Evolutionary conservation across 352 stramenopile genomes (phyloP), one percentile per base, ranked within the genome.

Genomic region (Globisporangium alternatum): DNA sequence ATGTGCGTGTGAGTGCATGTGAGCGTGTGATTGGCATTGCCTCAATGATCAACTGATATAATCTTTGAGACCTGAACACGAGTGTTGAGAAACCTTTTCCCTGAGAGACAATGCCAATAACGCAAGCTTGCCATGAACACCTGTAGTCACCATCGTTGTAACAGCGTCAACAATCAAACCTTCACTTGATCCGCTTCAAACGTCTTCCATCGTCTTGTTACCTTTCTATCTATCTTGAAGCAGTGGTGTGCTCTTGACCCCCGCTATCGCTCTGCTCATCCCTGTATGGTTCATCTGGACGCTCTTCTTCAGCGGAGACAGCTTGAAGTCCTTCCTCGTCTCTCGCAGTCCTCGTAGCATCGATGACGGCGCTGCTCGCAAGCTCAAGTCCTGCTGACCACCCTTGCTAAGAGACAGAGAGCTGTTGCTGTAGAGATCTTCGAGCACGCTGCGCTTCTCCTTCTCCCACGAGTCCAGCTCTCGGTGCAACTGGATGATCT

Each of bases 41-140:
- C 76, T 85, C 81, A 71, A 86, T 90, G 81, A 90, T 90, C 76
- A 81, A 88, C 76, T 89, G 79, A 88, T 82, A 83, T 90, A 90
- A 90, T 90, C 81, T 90, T 90, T 90, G 81, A 90, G 81, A 90
- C 77, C 81, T 90, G 79, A 90, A 81, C 60, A 57, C 35, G 57
- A 56, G 62, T 84, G 81, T 85, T 81, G 81, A 85, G 68, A 88
- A 84, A 67, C 60, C 70, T 59, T 64, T 78, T 68, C 48, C 57
- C 76, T 90, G 81, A 90, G 81, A 90, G 81, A 90, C 84, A 71
- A 70, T 59, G 60, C 10, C 53, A 57, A 60, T 63, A n/a, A n/a
- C n/a, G 22, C 59, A 37, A 6, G 33, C 25, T 54, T 53, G 12
- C 25, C 21, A n/a, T 19, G n/a, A 53, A 21, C 33, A 15, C 21